These are phyloP conservation scores for Podospora comata DNA, from an alignment of 495 filamentous ascomycete species.

Conservation along the genomic window DNA sequence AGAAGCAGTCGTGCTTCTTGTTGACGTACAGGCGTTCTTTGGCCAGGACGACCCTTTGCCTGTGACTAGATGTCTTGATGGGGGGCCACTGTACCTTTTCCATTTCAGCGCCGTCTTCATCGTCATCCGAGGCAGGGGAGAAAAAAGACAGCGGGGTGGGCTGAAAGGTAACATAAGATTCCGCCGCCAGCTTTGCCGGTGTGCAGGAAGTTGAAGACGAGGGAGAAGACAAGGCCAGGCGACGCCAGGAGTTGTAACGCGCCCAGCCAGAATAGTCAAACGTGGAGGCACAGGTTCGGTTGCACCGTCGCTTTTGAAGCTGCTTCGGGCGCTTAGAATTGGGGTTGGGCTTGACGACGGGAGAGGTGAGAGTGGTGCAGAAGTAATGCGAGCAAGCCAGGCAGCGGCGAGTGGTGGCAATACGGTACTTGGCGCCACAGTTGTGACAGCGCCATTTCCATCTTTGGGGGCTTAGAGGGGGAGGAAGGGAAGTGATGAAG, in stretches of 20 bases:
- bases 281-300: slow-evolving; percentile 26
- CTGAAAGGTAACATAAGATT: neutral
- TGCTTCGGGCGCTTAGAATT: neutral
- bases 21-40: slow-evolving; percentile 31
- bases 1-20: slow-evolving; percentile 36
- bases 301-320: neutral
- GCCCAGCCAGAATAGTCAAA: slow-evolving; percentile 47
- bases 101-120: neutral
- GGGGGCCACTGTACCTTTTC: neutral
- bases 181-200: neutral
- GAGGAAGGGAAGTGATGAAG: slow-evolving; percentile 25
- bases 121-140: neutral
- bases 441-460: slow-evolving; percentile 49
- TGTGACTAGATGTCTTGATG: neutral
- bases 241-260: slow-evolving; percentile 35
- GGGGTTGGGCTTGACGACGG: neutral
- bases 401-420: slow-evolving; percentile 46
- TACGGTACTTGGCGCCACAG: slow-evolving; percentile 37
- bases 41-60: neutral
- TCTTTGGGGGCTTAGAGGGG: slow-evolving; percentile 31
- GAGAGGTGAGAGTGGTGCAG: slow-evolving; percentile 25
- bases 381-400: slow-evolving; percentile 44
- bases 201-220: neutral
- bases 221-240: slow-evolving; percentile 7
- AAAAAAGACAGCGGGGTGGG: neutral